These are phyloP conservation scores for Lotmaria passim DNA, from an alignment of 208 protist species.

Conservation along the genomic window DNA sequence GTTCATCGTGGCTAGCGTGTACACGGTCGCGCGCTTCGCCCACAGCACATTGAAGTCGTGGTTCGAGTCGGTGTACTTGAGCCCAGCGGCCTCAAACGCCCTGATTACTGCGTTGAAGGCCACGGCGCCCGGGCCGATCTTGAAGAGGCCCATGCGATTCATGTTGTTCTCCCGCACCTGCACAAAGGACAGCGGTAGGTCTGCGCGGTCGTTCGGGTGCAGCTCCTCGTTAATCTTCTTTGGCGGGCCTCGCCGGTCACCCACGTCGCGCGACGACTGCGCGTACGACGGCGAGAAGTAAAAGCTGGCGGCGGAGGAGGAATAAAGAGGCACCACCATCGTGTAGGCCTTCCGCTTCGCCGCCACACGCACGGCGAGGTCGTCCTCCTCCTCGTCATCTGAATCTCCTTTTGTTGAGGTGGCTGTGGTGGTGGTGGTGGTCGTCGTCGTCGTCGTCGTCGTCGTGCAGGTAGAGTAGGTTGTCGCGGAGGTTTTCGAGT, in stretches of 20 bases:
- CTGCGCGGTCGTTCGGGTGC: slow-evolving; percentile 64
- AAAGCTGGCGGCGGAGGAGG: slow-evolving; percentile 65
- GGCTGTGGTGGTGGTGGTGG: background rate
- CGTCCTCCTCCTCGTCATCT: slow-evolving; percentile 23
- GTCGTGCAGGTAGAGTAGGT: slow-evolving; percentile 27
- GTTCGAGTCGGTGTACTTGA: slow-evolving; percentile 88
- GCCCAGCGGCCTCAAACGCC: slow-evolving; percentile 82
- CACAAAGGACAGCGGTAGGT: slow-evolving; percentile 52
- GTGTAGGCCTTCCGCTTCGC: slow-evolving; percentile 39
- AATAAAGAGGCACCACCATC: slow-evolving; percentile 64
- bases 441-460: slow-evolving; percentile 13
- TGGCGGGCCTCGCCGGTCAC: slow-evolving; percentile 44
- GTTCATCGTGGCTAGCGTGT: slow-evolving; percentile 76
- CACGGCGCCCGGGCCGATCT: slow-evolving; percentile 91
- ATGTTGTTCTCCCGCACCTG: slow-evolving; percentile 81
- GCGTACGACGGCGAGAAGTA: slow-evolving; percentile 81
- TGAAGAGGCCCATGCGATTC: slow-evolving; percentile 88
- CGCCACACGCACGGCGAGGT: slow-evolving; percentile 15
- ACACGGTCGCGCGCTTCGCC: slow-evolving; percentile 87
- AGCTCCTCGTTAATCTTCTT: slow-evolving; percentile 71
- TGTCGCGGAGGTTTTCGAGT: slow-evolving; percentile 16
- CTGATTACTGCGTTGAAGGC: slow-evolving; percentile 90
- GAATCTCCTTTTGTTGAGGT: slow-evolving; percentile 7
- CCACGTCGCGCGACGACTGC: slow-evolving; percentile 35
- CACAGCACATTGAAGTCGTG: slow-evolving; percentile 91